Evolutionary conservation across 352 stramenopile genomes (phyloP).

Genomic region (Blastocystis sp.): DNA sequence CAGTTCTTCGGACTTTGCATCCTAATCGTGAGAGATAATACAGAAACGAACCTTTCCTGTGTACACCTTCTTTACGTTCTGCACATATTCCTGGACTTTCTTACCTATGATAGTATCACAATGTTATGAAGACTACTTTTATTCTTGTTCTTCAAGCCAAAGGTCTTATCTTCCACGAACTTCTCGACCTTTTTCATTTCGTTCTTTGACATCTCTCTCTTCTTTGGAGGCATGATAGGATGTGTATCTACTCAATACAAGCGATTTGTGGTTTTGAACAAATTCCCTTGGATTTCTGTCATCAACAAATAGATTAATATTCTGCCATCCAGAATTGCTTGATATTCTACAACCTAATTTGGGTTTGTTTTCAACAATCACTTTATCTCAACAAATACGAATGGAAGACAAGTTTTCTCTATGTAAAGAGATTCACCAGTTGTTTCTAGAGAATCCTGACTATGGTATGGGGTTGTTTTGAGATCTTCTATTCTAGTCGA

Average conservation of each 20-base stretch:
- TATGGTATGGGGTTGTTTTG: background rate
- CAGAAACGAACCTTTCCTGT: slow-evolving; percentile 50
- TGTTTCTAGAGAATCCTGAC: slow-evolving; percentile 3
- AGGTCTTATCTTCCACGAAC: slow-evolving; percentile 93
- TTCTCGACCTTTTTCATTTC: slow-evolving; percentile 83
- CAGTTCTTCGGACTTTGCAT: slow-evolving; percentile 73
- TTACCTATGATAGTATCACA: slow-evolving; percentile 72
- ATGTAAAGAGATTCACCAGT: slow-evolving; percentile 2
- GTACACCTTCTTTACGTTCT: slow-evolving; percentile 80
- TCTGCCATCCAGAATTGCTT: too few species aligned
- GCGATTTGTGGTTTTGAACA: background rate
- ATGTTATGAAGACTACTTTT: slow-evolving; percentile 66
- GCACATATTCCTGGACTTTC: slow-evolving; percentile 85
- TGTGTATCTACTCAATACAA: background rate
- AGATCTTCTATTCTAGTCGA: background rate
- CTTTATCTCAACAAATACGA: background rate
- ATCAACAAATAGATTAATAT: background rate
- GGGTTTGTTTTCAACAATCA: background rate
- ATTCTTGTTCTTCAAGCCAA: slow-evolving; percentile 99
- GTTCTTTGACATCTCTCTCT: slow-evolving; percentile 71
- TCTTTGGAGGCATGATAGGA: slow-evolving; percentile 48
- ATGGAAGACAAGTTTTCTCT: slow-evolving; percentile 53
- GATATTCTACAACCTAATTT: too few species aligned
- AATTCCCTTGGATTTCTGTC: background rate
- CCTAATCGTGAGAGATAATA: slow-evolving; percentile 66